Evolutionary conservation across 768 basidiomycete species (phyloP).

Genomic region (Termitomyces sp.): DNA sequence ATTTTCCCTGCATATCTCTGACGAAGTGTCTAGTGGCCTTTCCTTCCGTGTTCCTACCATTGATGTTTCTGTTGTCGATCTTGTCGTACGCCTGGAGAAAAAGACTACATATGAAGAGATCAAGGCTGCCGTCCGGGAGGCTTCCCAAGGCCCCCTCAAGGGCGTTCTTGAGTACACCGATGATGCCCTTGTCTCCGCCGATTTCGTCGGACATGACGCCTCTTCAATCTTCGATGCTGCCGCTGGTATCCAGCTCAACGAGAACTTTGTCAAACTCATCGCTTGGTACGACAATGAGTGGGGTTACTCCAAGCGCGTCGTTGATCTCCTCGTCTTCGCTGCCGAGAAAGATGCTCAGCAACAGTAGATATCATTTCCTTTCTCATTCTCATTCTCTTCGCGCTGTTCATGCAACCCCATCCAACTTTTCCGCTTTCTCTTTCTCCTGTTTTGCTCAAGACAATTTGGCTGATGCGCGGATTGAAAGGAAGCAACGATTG

Average conservation of each 20-base stretch:
- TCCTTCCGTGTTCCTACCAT: slow-evolving; percentile 96
- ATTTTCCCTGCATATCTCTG: background rate
- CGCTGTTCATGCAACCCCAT: background rate
- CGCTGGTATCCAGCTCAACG: slow-evolving; percentile 90
- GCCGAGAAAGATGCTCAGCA: slow-evolving; percentile 61
- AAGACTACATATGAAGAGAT: slow-evolving; percentile 82
- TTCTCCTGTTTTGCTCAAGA: slow-evolving; percentile 5
- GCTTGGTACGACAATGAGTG: slow-evolving; percentile 95
- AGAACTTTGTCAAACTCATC: slow-evolving; percentile 93
- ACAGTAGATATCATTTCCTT: slow-evolving; percentile 13
- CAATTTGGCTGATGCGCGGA: slow-evolving; percentile 6
- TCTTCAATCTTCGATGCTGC: slow-evolving; percentile 93
- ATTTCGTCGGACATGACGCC: slow-evolving; percentile 74
- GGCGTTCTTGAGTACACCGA: slow-evolving; percentile 89
- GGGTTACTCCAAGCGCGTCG: slow-evolving; percentile 91
- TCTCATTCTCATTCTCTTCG: background rate
- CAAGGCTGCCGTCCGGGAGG: slow-evolving; percentile 78
- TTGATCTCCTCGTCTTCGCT: slow-evolving; percentile 79
- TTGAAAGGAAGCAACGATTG: slow-evolving; percentile 13
- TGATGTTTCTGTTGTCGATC: slow-evolving; percentile 97
- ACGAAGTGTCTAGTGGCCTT: slow-evolving; percentile 55
- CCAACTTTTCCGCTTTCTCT: background rate
- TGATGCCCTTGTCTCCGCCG: slow-evolving; percentile 88
- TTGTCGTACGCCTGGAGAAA: slow-evolving; percentile 90
- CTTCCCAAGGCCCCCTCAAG: slow-evolving; percentile 62